phyloP scores from a whole-genome alignment of 179 eudicot genomes.

The Corrigiola litoralis region DNA sequence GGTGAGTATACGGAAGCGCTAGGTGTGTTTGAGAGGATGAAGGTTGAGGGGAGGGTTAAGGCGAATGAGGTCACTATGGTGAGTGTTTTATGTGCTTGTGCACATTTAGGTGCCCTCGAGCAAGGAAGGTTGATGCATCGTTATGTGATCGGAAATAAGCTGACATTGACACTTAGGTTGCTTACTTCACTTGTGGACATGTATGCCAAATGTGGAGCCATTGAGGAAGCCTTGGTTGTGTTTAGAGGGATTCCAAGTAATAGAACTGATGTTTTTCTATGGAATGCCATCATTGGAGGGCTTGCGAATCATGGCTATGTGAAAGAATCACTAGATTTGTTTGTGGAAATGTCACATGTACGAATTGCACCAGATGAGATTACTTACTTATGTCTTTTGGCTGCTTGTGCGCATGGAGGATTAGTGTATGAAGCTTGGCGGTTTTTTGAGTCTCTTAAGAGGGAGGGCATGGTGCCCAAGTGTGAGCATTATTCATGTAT shows the following conservation, averaged over 20 bases:
- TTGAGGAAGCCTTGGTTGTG: conserved; percentile 51
- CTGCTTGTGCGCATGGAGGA: conserved; percentile 77
- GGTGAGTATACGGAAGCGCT: conserved; percentile 53
- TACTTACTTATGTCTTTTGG: conserved; percentile 60
- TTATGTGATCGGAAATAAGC: conserved; percentile 41
- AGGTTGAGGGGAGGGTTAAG: conserved; percentile 29
- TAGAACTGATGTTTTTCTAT: conserved; percentile 54
- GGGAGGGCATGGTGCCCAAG: conserved; percentile 45
- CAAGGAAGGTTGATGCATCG: conserved; percentile 55
- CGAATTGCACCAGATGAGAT: conserved; percentile 58
- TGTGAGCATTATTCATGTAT: conserved; percentile 73
- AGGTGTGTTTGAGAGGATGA: conserved; percentile 52
- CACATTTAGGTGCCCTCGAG: conserved; percentile 75
- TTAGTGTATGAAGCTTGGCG: conserved; percentile 63
- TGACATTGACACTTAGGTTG: conserved; percentile 46
- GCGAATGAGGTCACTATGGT: conserved; percentile 83
- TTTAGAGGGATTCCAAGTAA: conserved; percentile 41
- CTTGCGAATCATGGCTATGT: conserved; percentile 68
- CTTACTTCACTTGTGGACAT: conserved; percentile 68
- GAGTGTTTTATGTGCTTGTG: conserved; percentile 75
- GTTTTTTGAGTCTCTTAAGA: conserved; percentile 39
- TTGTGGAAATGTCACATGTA: conserved; percentile 43
- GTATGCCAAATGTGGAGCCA: conserved; percentile 85
- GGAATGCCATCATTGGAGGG: conserved; percentile 83
- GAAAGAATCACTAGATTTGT: conserved; percentile 44